phyloP scores from a whole-genome alignment of 768 basidiomycete genomes.

The Trametes gibbosa region DNA sequence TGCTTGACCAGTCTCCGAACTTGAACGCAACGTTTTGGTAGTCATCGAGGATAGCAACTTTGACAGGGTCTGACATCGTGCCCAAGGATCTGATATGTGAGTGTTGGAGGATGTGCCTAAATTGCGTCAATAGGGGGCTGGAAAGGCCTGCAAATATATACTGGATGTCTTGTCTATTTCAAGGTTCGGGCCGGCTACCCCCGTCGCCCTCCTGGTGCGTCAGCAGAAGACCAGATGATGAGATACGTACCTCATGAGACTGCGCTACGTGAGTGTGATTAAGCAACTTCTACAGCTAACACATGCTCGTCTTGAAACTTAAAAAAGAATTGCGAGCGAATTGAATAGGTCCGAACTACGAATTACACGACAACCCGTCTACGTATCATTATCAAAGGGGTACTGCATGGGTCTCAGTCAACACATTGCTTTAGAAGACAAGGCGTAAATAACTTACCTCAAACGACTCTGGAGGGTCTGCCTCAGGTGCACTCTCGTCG shows the following conservation, averaged over 20 bases:
- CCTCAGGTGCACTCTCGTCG: conserved; percentile 70
- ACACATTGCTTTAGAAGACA: conserved; percentile 6
- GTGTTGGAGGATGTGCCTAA: background rate
- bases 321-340: background rate
- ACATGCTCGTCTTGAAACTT: background rate
- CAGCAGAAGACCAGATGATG: conserved; percentile 8
- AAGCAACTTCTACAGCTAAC: background rate
- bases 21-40: conserved; percentile 53
- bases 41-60: conserved; percentile 60
- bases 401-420: conserved; percentile 50
- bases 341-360: conserved; percentile 19
- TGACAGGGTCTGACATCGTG: conserved; percentile 32
- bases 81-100: background rate
- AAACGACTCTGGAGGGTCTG: conserved; percentile 71
- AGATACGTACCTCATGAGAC: conserved; percentile 1
- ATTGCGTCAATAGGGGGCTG: background rate
- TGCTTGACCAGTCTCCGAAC: conserved; percentile 51
- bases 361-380: conserved; percentile 17
- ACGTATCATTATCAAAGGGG: conserved; percentile 69
- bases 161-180: background rate
- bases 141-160: background rate
- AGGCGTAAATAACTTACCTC: conserved; percentile 57
- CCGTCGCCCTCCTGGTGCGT: conserved; percentile 4
- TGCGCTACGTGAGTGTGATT: background rate
- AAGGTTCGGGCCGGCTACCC: background rate